Evolutionary conservation across 1,139 yeast genomes (phyloP).

Genomic region (Sugiyamaella neomexicana): DNA sequence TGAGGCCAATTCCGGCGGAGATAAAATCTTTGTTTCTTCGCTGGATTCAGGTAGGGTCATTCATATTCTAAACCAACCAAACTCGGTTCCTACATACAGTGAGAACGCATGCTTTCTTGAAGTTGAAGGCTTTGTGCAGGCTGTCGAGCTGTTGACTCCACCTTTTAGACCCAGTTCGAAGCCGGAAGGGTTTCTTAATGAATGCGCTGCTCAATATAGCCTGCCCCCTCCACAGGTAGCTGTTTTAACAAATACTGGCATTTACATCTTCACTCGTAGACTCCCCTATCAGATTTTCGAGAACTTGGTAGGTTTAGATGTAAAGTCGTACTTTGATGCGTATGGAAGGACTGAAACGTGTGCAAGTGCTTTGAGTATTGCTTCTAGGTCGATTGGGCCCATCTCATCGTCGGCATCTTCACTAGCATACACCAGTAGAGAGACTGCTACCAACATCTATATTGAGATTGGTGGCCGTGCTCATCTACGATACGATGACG

Average conservation of each 20-base stretch:
- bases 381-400: constrained; percentile 42
- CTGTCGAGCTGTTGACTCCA: constrained; percentile 68
- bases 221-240: constrained; percentile 61
- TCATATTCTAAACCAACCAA: constrained; percentile 49
- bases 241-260: constrained; percentile 75
- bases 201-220: constrained; percentile 81
- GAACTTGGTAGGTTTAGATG: constrained; percentile 55
- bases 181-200: constrained; percentile 80
- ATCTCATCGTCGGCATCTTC: constrained; percentile 25
- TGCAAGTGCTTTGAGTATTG: constrained; percentile 77
- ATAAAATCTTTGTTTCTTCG: constrained; percentile 68
- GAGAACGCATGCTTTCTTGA: constrained; percentile 82
- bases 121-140: constrained; percentile 65
- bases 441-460: constrained; percentile 54
- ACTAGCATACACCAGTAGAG: constrained; percentile 38
- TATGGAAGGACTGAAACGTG: constrained; percentile 79
- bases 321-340: constrained; percentile 51
- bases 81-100: constrained; percentile 46
- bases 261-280: constrained; percentile 71
- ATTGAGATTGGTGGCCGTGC: constrained; percentile 53
- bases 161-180: constrained; percentile 67
- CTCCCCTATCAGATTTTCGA: constrained; percentile 78
- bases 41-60: constrained; percentile 77
- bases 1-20: constrained; percentile 33
- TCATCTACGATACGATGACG: constrained; percentile 38